These are phyloP conservation scores for Neonectria hederae DNA, from an alignment of 2,329 filamentous ascomycete genomes.

Conservation along the genomic window DNA sequence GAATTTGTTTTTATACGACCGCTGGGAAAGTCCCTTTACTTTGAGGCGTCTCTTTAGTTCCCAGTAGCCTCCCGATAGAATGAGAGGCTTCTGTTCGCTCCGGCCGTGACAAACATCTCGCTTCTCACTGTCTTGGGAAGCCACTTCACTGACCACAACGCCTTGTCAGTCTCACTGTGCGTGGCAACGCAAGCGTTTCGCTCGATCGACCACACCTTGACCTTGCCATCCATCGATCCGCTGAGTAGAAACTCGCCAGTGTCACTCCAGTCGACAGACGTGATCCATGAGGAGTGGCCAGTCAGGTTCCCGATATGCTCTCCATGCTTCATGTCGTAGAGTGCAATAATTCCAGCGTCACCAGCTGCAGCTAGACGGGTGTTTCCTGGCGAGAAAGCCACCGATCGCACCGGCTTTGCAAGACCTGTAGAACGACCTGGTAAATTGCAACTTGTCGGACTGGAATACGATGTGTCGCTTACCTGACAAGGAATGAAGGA, in stretches of 20 bases:
- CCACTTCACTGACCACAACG: slow-evolving; percentile 87
- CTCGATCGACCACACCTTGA: slow-evolving; percentile 95
- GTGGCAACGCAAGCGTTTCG: slow-evolving; percentile 87
- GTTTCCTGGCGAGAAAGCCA: slow-evolving; percentile 87
- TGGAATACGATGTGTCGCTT: slow-evolving; percentile 38
- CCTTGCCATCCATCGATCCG: slow-evolving; percentile 90
- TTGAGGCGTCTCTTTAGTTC: slow-evolving; percentile 21
- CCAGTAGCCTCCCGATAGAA: slow-evolving; percentile 83
- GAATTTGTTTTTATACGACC: background rate
- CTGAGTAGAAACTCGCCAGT: slow-evolving; percentile 92
- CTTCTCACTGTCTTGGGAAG: slow-evolving; percentile 75
- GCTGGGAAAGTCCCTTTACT: background rate
- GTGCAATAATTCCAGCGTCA: slow-evolving; percentile 85
- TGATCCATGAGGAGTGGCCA: slow-evolving; percentile 87
- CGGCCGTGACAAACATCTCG: slow-evolving; percentile 81
- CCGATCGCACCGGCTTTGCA: slow-evolving; percentile 83
- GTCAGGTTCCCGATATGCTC: slow-evolving; percentile 89
- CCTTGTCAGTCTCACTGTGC: slow-evolving; percentile 88
- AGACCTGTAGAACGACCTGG: slow-evolving; percentile 65
- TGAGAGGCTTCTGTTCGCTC: slow-evolving; percentile 77
- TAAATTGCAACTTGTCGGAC: background rate
- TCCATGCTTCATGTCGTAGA: slow-evolving; percentile 92
- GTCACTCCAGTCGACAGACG: slow-evolving; percentile 90
- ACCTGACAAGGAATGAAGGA: slow-evolving; percentile 87
- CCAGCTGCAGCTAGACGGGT: slow-evolving; percentile 89